Percentiles rank a stretch among this genome's conserved stretches.
Evolutionary conservation across 192 early-diverging fungal species (phyloP).

Genomic region (Coemansia sp.): DNA sequence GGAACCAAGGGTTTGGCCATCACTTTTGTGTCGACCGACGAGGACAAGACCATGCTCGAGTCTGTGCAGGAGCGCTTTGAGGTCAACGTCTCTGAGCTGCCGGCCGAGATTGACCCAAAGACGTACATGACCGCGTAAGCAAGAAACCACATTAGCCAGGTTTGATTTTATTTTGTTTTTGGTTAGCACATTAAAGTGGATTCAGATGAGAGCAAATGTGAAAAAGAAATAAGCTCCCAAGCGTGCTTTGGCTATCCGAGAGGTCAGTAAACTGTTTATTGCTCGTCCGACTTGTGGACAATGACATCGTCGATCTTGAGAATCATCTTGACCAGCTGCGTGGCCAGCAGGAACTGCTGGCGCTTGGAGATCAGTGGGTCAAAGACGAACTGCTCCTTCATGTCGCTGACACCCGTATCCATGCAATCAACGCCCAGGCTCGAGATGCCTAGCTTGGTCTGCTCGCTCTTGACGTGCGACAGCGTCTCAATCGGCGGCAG

Average conservation of each 20-base stretch:
- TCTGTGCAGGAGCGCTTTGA: slow-evolving; percentile 93
- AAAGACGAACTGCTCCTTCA: slow-evolving; percentile 97
- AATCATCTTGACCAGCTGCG: slow-evolving; percentile 99
- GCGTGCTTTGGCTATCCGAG: too few relatives aligned
- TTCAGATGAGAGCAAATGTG: too few relatives aligned
- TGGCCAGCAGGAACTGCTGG: slow-evolving; percentile 95
- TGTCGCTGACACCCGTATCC: slow-evolving; percentile 88
- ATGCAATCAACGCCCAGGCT: slow-evolving; percentile 96
- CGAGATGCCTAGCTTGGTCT: slow-evolving; percentile 82
- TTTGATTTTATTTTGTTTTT: too few relatives aligned
- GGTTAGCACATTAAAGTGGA: too few relatives aligned
- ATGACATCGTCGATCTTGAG: slow-evolving; percentile 94
- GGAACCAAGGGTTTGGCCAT: slow-evolving; percentile 98
- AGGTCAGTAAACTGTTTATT: slow-evolving; percentile 6
- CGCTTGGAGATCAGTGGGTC: slow-evolving; percentile 99
- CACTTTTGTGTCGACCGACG: slow-evolving; percentile 85
- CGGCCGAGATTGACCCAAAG: slow-evolving; percentile 81
- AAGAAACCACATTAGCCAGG: too few relatives aligned
- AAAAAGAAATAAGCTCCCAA: too few relatives aligned
- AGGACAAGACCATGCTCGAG: slow-evolving; percentile 75
- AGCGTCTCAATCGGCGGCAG: slow-evolving; percentile 95
- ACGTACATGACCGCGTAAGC: slow-evolving; percentile 68
- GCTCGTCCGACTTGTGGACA: slow-evolving; percentile 47
- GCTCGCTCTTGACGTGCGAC: slow-evolving; percentile 91
- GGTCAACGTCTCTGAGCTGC: slow-evolving; percentile 87